Evolutionary conservation across 1,284 basidiomycete species (phyloP).

Genomic region (Schizophyllum commune): DNA sequence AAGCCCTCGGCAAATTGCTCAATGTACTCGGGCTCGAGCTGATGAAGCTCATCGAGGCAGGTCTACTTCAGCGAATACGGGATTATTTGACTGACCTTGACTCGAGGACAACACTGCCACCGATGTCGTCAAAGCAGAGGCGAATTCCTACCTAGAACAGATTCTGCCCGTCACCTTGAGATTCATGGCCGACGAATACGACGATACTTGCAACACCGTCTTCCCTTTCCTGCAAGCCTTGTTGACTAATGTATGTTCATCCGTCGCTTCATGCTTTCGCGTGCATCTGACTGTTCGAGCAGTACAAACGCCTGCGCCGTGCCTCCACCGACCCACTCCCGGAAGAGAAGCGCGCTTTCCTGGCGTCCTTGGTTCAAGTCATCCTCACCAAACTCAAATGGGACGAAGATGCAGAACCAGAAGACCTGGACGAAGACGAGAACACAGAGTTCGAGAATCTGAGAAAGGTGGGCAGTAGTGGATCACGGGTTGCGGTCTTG

Average conservation of each 20-base stretch:
- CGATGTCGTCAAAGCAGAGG: conserved; percentile 61
- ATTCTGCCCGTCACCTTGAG: conserved; percentile 79
- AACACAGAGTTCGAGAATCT: conserved; percentile 78
- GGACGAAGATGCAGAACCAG: conserved; percentile 77
- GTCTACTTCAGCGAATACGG: conserved; percentile 15
- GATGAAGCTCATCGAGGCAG: conserved; percentile 76
- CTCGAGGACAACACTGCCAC: conserved; percentile 39
- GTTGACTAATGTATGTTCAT: conserved; percentile 58
- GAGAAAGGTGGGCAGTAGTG: conserved; percentile 55
- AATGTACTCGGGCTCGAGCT: conserved; percentile 83
- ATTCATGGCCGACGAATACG: conserved; percentile 86
- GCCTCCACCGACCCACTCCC: conserved; percentile 60
- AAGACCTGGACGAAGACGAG: conserved; percentile 88
- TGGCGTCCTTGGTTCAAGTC: conserved; percentile 74
- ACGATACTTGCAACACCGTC: conserved; percentile 80
- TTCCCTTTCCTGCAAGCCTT: conserved; percentile 76
- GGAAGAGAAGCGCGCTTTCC: conserved; percentile 71
- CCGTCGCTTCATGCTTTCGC: neutral
- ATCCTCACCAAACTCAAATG: conserved; percentile 89
- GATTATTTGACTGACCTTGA: conserved; percentile 4
- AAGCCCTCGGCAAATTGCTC: conserved; percentile 81
- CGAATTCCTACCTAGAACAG: conserved; percentile 59
- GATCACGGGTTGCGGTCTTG: neutral
- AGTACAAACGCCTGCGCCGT: conserved; percentile 80
- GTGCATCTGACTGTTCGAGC: conserved; percentile 1